Base-by-base conservation (phyloP, 1,284 basidiomycete species). In the Leccinum pachyderme region DNA sequence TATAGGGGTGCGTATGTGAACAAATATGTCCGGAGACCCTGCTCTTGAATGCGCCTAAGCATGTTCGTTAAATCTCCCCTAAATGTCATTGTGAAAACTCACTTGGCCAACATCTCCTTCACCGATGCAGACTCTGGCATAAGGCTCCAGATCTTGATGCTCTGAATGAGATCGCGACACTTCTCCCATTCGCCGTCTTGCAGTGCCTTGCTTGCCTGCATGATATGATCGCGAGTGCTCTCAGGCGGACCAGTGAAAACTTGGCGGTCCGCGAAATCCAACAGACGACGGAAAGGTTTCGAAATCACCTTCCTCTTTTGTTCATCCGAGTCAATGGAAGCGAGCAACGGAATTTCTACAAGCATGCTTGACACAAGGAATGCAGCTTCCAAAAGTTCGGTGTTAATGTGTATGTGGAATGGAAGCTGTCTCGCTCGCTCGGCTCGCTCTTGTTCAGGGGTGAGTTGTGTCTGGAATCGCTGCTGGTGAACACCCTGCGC, bases 331-430 rank as follows among this genome's bases (percentile, higher is more conserved):
- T 94, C 93, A 53, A 96, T 93, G 67, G 92, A 93, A 1, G 97
- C 97, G 39, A 99, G 80, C 49, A 98, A 77, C 7, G 97, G 97
- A 25, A 99, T 95, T 76, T 99, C 97, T 51, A 98, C 89, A 43
- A 99, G 82, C 97, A 99, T 99, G 75, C 93, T 97, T 18, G 93
- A 96, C 39, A 97, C 94, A 44, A 99, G 81, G 81, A 98, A 99
- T 7, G 94, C 95, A 44, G 95, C 95, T 75, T 99, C 97, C 59
- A 99, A 81, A 28, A 99, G 79, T 74, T 99, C 97, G 13, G 97
- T 93, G 77, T 99, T 99, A 77, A 99, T 96, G 77, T 99, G 97
- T 91, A 99, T 93, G 75, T 99, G 97, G 89, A 99, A 99, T 32
- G 97, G 97, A 25, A 99, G 81, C 67, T 98, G 93, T 47, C 96